Conservation (phyloP, 306 rosid species). For the Castanea mollissima region DNA sequence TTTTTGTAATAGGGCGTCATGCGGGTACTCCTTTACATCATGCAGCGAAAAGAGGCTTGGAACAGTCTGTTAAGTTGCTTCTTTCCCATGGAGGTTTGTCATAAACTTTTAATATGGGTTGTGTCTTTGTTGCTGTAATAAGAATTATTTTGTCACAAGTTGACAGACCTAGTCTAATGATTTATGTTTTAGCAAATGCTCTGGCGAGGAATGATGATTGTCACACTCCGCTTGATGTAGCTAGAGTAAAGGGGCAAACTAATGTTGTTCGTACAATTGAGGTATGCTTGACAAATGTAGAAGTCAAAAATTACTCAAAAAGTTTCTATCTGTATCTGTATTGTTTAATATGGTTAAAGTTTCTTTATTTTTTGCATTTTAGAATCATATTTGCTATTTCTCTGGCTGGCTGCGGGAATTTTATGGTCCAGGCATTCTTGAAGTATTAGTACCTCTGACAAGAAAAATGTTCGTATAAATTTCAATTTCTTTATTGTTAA, state of each 20-base stretch:
- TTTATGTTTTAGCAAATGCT: slow-evolving; percentile 20
- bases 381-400: slow-evolving; percentile 28
- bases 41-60: slow-evolving; percentile 20
- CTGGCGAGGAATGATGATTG: slow-evolving; percentile 25
- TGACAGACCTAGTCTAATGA: not conserved
- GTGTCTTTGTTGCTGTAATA: not conserved
- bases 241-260: slow-evolving; percentile 10
- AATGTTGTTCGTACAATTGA: slow-evolving; percentile 23
- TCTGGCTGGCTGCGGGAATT: slow-evolving; percentile 23
- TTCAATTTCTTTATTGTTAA: not conserved
- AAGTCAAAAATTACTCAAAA: not conserved
- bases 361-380: not conserved
- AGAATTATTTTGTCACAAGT: not conserved
- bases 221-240: slow-evolving; percentile 29
- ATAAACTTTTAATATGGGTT: not conserved
- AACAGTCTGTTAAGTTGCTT: slow-evolving; percentile 8
- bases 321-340: not conserved
- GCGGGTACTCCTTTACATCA: slow-evolving; percentile 33
- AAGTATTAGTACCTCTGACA: slow-evolving; percentile 17
- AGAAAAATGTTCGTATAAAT: slow-evolving; percentile 1
- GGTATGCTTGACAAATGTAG: slow-evolving; percentile 5
- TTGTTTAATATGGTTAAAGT: not conserved
- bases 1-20: slow-evolving; percentile 15
- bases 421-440: slow-evolving; percentile 28
- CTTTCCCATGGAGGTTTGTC: slow-evolving; percentile 26